These are phyloP conservation scores for Leccinum solheimii DNA, from an alignment of 1,284 basidiomycete species.

Conservation along the genomic window DNA sequence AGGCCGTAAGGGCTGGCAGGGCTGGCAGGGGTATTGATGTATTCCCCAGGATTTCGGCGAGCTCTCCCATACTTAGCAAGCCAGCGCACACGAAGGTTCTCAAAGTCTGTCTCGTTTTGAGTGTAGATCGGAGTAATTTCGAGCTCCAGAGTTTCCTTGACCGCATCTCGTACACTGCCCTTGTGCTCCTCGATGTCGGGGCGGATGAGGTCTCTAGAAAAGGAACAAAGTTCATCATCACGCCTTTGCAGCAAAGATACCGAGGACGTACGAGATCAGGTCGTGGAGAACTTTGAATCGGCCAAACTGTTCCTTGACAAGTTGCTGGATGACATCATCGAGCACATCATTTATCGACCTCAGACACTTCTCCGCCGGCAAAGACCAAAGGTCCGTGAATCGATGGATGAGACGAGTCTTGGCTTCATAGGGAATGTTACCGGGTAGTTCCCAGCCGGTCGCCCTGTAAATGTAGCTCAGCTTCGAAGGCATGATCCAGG, in stretches of 20 bases:
- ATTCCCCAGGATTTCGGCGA: not conserved
- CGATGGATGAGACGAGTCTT: constrained; percentile 43
- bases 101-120: constrained; percentile 35
- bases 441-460: constrained; percentile 53
- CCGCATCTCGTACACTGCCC: constrained; percentile 1
- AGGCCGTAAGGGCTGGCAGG: too few species aligned
- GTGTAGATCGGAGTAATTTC: constrained; percentile 35
- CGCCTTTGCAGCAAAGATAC: not conserved
- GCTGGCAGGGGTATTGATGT: too few species aligned
- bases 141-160: constrained; percentile 27
- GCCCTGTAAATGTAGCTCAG: constrained; percentile 34
- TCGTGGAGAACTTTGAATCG: constrained; percentile 33
- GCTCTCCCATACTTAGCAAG: constrained; percentile 20
- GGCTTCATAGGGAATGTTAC: constrained; percentile 51
- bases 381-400: constrained; percentile 43
- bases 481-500: not conserved
- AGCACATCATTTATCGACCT: constrained; percentile 33
- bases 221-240: not conserved
- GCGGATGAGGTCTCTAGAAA: constrained; percentile 21
- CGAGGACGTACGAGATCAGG: constrained; percentile 31
- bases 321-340: constrained; percentile 16
- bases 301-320: constrained; percentile 36
- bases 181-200: constrained; percentile 28
- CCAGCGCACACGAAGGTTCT: constrained; percentile 25
- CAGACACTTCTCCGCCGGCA: constrained; percentile 43